These are phyloP conservation scores for Cyberlindnera misumaiensis DNA, from an alignment of 805 yeast species.

Conservation along the genomic window DNA sequence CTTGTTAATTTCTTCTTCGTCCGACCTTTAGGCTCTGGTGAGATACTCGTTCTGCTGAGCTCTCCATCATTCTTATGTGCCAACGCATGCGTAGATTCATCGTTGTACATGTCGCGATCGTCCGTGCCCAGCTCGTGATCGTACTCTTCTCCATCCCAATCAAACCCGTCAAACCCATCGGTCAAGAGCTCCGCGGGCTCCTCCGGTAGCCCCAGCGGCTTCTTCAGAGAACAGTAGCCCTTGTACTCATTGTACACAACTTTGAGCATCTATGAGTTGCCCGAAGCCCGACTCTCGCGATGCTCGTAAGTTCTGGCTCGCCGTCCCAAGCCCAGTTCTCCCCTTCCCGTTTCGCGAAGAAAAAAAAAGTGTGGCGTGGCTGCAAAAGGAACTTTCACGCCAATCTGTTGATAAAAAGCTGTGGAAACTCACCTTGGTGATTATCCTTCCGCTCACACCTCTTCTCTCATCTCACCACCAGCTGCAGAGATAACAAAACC, in stretches of 20 bases:
- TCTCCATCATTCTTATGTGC: conserved; percentile 2
- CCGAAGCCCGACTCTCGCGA: too few species aligned
- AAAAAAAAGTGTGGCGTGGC: background rate
- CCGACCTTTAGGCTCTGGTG: conserved; percentile 2
- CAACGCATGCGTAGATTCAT: conserved; percentile 8
- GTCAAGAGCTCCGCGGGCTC: conserved; percentile 5
- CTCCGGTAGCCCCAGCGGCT: background rate
- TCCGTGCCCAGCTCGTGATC: background rate
- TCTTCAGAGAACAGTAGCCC: conserved; percentile 18
- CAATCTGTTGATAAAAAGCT: too few species aligned
- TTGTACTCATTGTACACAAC: conserved; percentile 18
- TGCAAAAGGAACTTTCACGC: too few species aligned
- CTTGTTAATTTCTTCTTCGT: conserved; percentile 3
- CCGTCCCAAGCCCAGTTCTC: too few species aligned
- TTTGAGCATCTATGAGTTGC: conserved; percentile 11
- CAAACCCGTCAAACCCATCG: conserved; percentile 38
- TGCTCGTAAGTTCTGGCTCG: too few species aligned
- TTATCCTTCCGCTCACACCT: too few species aligned
- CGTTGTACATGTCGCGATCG: conserved; percentile 2
- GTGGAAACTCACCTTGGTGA: too few species aligned
- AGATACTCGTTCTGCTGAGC: background rate
- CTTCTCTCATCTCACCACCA: too few species aligned
- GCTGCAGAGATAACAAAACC: too few species aligned
- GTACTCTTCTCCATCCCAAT: conserved; percentile 23
- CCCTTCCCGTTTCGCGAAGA: background rate